phyloP scores from a whole-genome alignment of 2,329 filamentous ascomycete genomes.

The Penicillium oxalicum region DNA sequence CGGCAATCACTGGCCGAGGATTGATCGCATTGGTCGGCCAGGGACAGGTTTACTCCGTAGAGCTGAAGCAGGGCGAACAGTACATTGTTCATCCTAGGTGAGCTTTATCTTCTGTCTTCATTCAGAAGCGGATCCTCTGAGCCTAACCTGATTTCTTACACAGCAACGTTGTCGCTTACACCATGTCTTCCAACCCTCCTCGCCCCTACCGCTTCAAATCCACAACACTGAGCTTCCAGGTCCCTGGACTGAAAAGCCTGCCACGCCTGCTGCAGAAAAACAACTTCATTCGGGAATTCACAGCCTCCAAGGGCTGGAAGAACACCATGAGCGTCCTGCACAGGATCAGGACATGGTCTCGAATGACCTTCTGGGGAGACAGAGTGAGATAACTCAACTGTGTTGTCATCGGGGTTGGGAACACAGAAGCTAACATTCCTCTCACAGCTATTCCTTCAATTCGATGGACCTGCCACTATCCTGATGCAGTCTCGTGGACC shows the following conservation, averaged over 20 bases:
- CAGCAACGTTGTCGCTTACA: conserved; percentile 86
- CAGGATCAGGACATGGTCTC: conserved; percentile 65
- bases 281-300: conserved; percentile 67
- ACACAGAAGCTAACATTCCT: not conserved
- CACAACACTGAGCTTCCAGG: conserved; percentile 65
- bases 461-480: conserved; percentile 78
- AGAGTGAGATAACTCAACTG: conserved; percentile 45
- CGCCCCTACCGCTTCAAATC: conserved; percentile 83
- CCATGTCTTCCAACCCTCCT: conserved; percentile 65
- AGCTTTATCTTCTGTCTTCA: conserved; percentile 2
- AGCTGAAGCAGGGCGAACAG: conserved; percentile 74
- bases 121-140: not conserved
- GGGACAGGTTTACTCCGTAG: conserved; percentile 84
- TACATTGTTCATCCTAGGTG: conserved; percentile 79
- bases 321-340: conserved; percentile 59
- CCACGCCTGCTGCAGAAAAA: conserved; percentile 60
- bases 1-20: conserved; percentile 79
- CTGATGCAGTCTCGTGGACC: conserved; percentile 83
- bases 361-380: conserved; percentile 88
- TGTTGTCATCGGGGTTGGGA: not conserved
- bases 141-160: conserved; percentile 4
- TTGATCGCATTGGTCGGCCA: conserved; percentile 77
- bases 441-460: conserved; percentile 72
- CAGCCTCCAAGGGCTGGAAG: conserved; percentile 67
- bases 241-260: conserved; percentile 60